Evolutionary conservation across 2,329 filamentous ascomycete genomes (phyloP).

Genomic region (Beauveria caledonica): DNA sequence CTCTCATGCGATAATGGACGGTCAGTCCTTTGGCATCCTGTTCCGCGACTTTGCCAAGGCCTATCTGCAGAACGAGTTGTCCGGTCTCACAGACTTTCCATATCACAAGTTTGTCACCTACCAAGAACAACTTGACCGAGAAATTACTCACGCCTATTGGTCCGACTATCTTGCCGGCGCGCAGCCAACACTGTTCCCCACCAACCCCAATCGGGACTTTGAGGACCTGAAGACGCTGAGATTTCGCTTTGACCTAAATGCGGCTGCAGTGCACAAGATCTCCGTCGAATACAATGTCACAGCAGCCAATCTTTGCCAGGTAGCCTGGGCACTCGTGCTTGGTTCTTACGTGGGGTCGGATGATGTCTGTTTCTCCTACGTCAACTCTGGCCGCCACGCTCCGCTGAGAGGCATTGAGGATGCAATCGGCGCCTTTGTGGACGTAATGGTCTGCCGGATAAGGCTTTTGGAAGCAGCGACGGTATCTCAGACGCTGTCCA

Average conservation of each 20-base stretch:
- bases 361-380: background rate
- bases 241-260: background rate
- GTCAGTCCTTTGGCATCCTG: conserved; percentile 9
- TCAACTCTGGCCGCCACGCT: background rate
- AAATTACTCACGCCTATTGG: background rate
- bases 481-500: background rate
- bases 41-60: conserved; percentile 7
- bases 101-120: background rate
- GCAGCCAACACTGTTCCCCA: background rate
- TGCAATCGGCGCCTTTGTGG: background rate
- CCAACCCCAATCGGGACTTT: background rate
- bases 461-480: background rate
- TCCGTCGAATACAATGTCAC: background rate
- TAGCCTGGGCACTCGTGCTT: background rate
- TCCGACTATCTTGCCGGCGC: background rate
- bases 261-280: background rate
- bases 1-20: conserved; percentile 13
- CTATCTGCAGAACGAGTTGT: background rate
- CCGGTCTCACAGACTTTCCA: background rate
- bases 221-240: background rate
- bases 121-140: background rate
- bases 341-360: background rate
- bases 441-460: background rate
- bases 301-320: background rate
- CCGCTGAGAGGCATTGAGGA: background rate